Conservation (phyloP, 768 basidiomycete genomes). For the Leucocoprinus leucothites region DNA sequence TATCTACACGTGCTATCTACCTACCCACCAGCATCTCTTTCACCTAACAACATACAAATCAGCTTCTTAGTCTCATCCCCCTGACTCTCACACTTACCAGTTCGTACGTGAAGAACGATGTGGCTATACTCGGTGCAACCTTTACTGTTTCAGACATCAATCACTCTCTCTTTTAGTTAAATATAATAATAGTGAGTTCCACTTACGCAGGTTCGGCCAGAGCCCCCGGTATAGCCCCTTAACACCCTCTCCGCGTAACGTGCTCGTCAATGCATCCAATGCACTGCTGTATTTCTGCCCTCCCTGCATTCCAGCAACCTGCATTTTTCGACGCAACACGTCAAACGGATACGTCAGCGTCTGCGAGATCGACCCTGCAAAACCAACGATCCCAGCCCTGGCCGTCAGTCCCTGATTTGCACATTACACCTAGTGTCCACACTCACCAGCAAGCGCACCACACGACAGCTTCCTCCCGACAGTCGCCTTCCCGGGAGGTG, state of each 20-base stretch:
- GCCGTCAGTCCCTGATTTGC: neutral
- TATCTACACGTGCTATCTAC: slow-evolving; percentile 8
- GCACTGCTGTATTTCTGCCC: slow-evolving; percentile 77
- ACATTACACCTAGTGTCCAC: neutral
- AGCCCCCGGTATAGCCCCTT: slow-evolving; percentile 79
- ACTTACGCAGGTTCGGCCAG: slow-evolving; percentile 86
- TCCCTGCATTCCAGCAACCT: slow-evolving; percentile 78
- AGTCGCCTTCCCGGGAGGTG: slow-evolving; percentile 76
- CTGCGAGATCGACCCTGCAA: slow-evolving; percentile 82
- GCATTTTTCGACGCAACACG: slow-evolving; percentile 93
- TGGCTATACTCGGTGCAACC: slow-evolving; percentile 88
- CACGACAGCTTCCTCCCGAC: slow-evolving; percentile 72
- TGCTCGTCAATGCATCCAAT: slow-evolving; percentile 68
- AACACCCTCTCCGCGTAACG: slow-evolving; percentile 71
- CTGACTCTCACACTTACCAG: slow-evolving; percentile 30
- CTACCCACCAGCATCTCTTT: slow-evolving; percentile 7
- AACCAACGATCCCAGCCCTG: neutral
- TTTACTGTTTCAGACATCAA: slow-evolving; percentile 52
- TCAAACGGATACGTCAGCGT: slow-evolving; percentile 96
- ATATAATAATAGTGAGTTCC: slow-evolving; percentile 1
- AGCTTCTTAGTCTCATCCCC: neutral
- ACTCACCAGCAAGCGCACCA: slow-evolving; percentile 80
- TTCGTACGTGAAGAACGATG: slow-evolving; percentile 83
- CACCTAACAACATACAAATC: slow-evolving; percentile 1
- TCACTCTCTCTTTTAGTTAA: slow-evolving; percentile 11